Conservation (phyloP, 148 eudicot species). For the Pharnaceum exiguum region DNA sequence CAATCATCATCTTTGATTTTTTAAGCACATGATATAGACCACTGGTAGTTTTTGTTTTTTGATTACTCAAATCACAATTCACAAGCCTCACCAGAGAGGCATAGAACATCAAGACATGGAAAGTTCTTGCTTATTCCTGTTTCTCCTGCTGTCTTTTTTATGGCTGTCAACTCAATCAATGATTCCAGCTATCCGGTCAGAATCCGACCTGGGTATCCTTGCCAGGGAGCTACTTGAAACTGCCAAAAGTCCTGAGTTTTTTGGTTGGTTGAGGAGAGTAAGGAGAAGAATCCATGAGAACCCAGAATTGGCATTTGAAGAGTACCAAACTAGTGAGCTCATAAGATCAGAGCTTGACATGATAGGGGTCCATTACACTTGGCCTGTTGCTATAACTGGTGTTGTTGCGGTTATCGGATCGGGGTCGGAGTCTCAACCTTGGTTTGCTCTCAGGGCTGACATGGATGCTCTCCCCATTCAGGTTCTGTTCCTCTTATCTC, state of each 20-base stretch:
- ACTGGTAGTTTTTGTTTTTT: too few species aligned
- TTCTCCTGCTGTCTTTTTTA: not conserved
- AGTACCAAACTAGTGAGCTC: conserved; percentile 29
- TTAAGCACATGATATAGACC: too few species aligned
- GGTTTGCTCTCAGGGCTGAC: conserved; percentile 38
- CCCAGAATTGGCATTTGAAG: conserved; percentile 38
- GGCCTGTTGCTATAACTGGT: conserved; percentile 39
- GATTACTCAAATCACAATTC: too few species aligned
- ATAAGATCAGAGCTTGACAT: conserved; percentile 31
- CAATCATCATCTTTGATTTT: too few species aligned
- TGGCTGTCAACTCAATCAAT: not conserved
- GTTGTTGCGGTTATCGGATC: conserved; percentile 34
- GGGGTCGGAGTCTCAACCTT: conserved; percentile 30
- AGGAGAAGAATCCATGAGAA: conserved; percentile 38
- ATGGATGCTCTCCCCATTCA: conserved; percentile 49
- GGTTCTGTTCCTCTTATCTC: conserved; percentile 11
- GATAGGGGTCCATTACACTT: conserved; percentile 24
- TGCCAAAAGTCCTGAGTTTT: conserved; percentile 29
- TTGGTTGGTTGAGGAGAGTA: conserved; percentile 28
- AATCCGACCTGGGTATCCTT: conserved; percentile 6
- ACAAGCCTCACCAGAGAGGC: too few species aligned
- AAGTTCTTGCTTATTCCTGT: not conserved
- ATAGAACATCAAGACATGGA: too few species aligned
- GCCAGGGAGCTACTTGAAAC: conserved; percentile 14
- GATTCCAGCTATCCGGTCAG: not conserved